Percentiles rank a stretch among this genome's conserved stretches.
Evolutionary conservation across 2,329 filamentous ascomycete species (phyloP).

Genomic region (Talaromyces sp.): DNA sequence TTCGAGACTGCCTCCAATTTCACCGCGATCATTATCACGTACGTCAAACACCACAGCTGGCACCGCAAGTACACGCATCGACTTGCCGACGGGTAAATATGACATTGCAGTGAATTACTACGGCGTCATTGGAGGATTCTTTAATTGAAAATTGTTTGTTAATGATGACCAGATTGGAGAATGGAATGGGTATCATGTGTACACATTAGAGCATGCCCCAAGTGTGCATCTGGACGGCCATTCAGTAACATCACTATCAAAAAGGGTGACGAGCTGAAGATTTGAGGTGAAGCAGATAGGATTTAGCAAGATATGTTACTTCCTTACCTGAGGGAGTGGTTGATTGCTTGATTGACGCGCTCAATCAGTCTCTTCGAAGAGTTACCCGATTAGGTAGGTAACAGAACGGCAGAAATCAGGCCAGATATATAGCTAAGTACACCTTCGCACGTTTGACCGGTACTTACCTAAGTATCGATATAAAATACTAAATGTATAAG

Average conservation of each 20-base stretch:
- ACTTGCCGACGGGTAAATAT: conserved; percentile 52
- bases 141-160: conserved; percentile 53
- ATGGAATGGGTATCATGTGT: conserved; percentile 58
- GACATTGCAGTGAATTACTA: conserved; percentile 63
- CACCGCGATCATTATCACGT: conserved; percentile 50
- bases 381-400: no score
- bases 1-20: conserved; percentile 56
- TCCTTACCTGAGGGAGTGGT: conserved; percentile 55
- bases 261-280: conserved; percentile 50
- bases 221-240: conserved; percentile 59
- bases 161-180: conserved; percentile 49
- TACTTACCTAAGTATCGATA: no score
- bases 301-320: conserved; percentile 61
- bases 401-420: no score
- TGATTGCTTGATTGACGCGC: conserved; percentile 44
- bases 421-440: no score
- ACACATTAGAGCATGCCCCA: conserved; percentile 54
- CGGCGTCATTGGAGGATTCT: conserved; percentile 55
- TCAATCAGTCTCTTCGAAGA: no score
- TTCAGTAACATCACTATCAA: conserved; percentile 46
- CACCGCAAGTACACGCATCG: conserved; percentile 45
- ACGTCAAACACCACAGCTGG: conserved; percentile 48
- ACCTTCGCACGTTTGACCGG: no score
- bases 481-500: no score
- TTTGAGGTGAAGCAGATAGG: conserved; percentile 56